Percentiles rank a stretch among this genome's conserved stretches.
phyloP scores from a whole-genome alignment of 768 basidiomycete genomes.

The Tulasnella calospora region DNA sequence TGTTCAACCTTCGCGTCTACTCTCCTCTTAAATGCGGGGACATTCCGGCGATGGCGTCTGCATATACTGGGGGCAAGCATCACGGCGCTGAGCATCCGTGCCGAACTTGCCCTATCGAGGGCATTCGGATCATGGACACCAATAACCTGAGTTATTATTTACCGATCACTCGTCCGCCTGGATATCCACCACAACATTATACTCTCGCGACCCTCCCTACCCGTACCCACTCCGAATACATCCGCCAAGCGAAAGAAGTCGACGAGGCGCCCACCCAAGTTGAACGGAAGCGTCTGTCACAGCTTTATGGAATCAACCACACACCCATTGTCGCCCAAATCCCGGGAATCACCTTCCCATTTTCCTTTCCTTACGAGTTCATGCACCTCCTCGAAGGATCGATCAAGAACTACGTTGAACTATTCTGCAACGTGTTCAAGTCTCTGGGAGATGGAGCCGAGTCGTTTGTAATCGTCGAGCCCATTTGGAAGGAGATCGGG shows the following conservation, averaged over 20 bases:
- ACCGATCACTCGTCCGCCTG: no score
- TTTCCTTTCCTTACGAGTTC: slow-evolving; percentile 46
- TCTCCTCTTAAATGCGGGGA: slow-evolving; percentile 36
- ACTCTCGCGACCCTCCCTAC: not conserved
- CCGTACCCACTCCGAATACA: not conserved
- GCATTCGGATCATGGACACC: slow-evolving; percentile 24
- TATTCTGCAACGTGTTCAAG: slow-evolving; percentile 9
- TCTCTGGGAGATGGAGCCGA: no score
- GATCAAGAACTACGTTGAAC: slow-evolving; percentile 39
- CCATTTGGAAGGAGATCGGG: slow-evolving; percentile 44
- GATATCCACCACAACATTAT: no score
- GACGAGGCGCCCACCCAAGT: slow-evolving; percentile 21
- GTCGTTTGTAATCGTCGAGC: not conserved
- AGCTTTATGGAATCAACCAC: slow-evolving; percentile 38
- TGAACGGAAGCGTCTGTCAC: slow-evolving; percentile 29
- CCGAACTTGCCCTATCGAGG: slow-evolving; percentile 40
- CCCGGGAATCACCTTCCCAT: slow-evolving; percentile 36
- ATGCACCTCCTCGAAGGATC: slow-evolving; percentile 51
- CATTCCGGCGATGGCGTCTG: slow-evolving; percentile 37
- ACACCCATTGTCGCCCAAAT: slow-evolving; percentile 36
- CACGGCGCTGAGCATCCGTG: slow-evolving; percentile 42
- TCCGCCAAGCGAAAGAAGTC: not conserved
- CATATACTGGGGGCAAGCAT: slow-evolving; percentile 41
- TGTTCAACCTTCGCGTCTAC: slow-evolving; percentile 37
- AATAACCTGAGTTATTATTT: slow-evolving; percentile 27